Evolutionary conservation across 768 basidiomycete genomes (phyloP).

Genomic region (Cubamyces sp.): DNA sequence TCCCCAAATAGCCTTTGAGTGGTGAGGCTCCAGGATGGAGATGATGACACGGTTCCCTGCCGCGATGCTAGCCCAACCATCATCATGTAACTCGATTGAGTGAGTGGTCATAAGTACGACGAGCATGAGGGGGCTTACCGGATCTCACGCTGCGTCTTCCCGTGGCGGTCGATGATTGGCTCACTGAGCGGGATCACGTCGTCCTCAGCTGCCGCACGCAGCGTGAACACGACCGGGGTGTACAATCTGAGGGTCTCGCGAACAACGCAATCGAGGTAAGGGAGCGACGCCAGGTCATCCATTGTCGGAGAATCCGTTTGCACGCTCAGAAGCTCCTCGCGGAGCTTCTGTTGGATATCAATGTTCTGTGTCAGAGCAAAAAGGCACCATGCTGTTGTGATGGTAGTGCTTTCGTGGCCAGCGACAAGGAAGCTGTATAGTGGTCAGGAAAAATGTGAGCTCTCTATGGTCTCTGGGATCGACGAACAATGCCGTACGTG

Average conservation of each 20-base stretch:
- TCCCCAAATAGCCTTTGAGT: conserved; percentile 59
- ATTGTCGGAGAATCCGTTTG: conserved; percentile 54
- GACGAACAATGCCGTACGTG: conserved; percentile 2
- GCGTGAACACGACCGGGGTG: conserved; percentile 51
- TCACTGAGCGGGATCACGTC: conserved; percentile 55
- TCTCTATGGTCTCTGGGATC: background rate
- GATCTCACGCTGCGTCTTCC: conserved; percentile 21
- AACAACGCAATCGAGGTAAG: conserved; percentile 70
- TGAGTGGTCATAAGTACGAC: conserved; percentile 25
- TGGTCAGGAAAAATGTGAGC: background rate
- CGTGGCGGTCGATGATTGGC: conserved; percentile 31
- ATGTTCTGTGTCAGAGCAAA: conserved; percentile 42
- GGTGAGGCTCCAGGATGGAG: conserved; percentile 58
- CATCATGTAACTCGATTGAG: too few relatives aligned
- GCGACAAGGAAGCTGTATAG: conserved; percentile 33
- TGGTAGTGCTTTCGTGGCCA: conserved; percentile 46
- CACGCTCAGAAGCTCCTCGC: conserved; percentile 44
- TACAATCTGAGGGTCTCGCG: conserved; percentile 62
- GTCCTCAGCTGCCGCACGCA: conserved; percentile 47
- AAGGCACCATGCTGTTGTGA: conserved; percentile 40
- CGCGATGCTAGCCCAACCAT: conserved; percentile 20
- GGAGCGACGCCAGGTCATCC: conserved; percentile 66
- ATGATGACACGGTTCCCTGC: conserved; percentile 43
- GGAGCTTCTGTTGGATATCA: conserved; percentile 40
- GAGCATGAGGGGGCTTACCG: conserved; percentile 15